These are phyloP conservation scores for Termitomyces eurrhizus DNA, from an alignment of 768 basidiomycete genomes.

Conservation along the genomic window DNA sequence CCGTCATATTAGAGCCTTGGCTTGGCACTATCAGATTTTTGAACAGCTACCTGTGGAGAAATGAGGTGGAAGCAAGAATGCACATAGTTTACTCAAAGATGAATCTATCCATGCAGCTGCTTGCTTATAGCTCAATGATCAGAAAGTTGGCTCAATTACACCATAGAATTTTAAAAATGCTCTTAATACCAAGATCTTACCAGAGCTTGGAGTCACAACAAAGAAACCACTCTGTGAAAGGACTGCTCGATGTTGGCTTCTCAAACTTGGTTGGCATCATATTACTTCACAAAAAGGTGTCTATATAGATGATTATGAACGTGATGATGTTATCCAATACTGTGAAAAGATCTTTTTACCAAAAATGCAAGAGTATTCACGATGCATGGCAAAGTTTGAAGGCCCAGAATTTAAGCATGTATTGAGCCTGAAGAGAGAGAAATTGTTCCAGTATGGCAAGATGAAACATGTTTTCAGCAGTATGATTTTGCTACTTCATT, in stretches of 20 bases:
- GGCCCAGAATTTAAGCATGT: not conserved
- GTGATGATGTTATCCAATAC: not conserved
- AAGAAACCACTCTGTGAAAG: conserved; percentile 22
- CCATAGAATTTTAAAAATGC: conserved; percentile 19
- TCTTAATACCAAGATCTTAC: conserved; percentile 27
- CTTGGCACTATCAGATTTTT: not conserved
- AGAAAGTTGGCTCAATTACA: conserved; percentile 20
- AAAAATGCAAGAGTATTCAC: not conserved
- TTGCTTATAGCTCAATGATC: not conserved
- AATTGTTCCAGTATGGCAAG: not conserved
- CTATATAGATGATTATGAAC: not conserved
- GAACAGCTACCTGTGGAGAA: not conserved
- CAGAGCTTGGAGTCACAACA: conserved; percentile 23
- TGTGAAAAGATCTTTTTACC: not conserved
- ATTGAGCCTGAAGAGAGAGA: not conserved
- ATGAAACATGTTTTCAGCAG: not conserved
- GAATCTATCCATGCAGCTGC: not conserved
- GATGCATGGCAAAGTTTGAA: not conserved
- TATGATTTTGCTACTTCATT: not conserved
- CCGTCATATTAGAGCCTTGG: not conserved
- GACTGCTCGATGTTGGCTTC: conserved; percentile 36
- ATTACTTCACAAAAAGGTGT: too few relatives aligned
- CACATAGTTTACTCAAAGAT: not conserved
- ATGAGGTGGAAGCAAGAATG: not conserved
- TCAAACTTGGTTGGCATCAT: conserved; percentile 18